Conservation (phyloP, 495 filamentous ascomycete genomes). For the Lasiosphaeria ovina region DNA sequence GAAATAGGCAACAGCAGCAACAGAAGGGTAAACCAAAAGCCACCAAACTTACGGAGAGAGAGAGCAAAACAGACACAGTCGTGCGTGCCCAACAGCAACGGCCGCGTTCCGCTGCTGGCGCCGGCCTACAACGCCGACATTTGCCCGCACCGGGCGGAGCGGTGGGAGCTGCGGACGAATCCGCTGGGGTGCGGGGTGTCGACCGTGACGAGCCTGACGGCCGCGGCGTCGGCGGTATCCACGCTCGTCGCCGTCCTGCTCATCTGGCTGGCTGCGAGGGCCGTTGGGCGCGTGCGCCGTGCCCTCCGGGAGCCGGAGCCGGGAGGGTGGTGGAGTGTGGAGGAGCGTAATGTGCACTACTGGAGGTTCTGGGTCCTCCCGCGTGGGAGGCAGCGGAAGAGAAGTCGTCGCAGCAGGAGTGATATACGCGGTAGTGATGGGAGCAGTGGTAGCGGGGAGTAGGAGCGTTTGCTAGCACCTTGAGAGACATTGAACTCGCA, state of each 20-base stretch:
- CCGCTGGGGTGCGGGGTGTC: constrained; percentile 51
- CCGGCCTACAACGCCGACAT: constrained; percentile 42
- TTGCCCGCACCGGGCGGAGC: constrained; percentile 49
- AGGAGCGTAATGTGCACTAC: constrained; percentile 1
- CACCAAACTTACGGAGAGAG: too few relatives aligned
- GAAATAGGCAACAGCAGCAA: background rate
- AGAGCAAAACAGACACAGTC: constrained; percentile 37
- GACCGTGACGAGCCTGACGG: constrained; percentile 48
- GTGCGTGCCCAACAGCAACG: constrained; percentile 47
- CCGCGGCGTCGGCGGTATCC: constrained; percentile 37
- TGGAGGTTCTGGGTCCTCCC: background rate
- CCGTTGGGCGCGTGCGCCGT: constrained; percentile 13
- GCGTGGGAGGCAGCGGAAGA: background rate
- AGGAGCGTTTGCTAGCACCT: background rate
- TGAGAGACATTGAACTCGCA: background rate
- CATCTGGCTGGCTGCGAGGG: constrained; percentile 22
- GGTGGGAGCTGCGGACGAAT: constrained; percentile 50
- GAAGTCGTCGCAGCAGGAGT: background rate
- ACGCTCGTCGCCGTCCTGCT: constrained; percentile 38
- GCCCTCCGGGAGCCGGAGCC: constrained; percentile 13
- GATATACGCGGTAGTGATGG: background rate
- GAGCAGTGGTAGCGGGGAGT: background rate
- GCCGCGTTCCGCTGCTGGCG: constrained; percentile 39
- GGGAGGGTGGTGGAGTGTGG: constrained; percentile 36
- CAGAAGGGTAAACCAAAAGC: background rate